Conservation (phyloP, 1,284 basidiomycete genomes). For the Caloboletus inedulis region DNA sequence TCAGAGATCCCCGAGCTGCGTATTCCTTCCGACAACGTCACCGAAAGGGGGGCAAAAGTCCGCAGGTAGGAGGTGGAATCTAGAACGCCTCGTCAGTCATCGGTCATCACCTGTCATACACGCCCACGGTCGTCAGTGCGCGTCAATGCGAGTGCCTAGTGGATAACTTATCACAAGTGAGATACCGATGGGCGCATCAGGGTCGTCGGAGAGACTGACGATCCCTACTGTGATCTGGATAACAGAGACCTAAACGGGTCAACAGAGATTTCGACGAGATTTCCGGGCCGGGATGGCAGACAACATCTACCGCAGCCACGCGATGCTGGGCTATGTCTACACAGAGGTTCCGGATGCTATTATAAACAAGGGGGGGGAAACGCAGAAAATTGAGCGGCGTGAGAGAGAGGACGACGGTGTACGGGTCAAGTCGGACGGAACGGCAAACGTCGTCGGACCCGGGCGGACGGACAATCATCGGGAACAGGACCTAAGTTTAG, state of each 20-base stretch:
- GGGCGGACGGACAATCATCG: not conserved
- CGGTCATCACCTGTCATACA: not conserved
- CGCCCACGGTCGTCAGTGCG: not conserved
- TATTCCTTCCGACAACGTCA: not conserved
- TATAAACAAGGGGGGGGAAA: no score
- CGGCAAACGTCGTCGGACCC: not conserved
- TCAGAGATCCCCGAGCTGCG: not conserved
- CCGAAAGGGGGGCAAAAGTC: not conserved
- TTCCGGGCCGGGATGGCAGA: not conserved
- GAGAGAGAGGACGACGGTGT: not conserved
- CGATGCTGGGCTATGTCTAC: no score
- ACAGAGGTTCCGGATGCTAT: no score
- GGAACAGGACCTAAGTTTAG: not conserved
- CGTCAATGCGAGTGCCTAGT: no score
- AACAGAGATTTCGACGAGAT: not conserved
- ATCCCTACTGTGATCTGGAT: not conserved
- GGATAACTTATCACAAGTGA: not conserved
- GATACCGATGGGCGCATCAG: not conserved
- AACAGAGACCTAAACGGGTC: not conserved
- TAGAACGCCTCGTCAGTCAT: not conserved
- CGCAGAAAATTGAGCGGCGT: not conserved
- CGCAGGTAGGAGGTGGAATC: not conserved
- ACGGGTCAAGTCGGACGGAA: constrained; percentile 12
- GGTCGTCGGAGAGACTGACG: not conserved
- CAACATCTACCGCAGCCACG: not conserved